Percentiles rank a stretch among this genome's conserved stretches.
These are phyloP conservation scores for Leishmania mexicana DNA, from an alignment of 208 protist genomes.

Conservation along the genomic window DNA sequence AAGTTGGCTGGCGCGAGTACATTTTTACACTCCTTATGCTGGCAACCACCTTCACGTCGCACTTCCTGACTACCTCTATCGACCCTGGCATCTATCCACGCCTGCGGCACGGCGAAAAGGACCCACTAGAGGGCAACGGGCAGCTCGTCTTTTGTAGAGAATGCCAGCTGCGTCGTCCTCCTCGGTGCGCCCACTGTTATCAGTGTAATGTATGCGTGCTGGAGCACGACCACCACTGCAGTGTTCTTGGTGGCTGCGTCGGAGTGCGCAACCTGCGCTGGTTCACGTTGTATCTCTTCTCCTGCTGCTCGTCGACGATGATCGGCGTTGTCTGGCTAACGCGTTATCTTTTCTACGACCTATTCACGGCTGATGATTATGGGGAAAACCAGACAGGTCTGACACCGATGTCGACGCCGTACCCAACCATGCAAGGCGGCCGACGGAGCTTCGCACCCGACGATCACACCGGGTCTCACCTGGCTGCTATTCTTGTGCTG, in stretches of 20 bases:
- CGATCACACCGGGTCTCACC: constrained; percentile 11
- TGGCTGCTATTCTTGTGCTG: constrained; percentile 40
- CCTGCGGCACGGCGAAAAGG: constrained; percentile 52
- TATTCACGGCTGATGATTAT: constrained; percentile 11
- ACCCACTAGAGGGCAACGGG: constrained; percentile 56
- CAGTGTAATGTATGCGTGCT: constrained; percentile 82
- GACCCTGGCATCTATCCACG: constrained; percentile 87
- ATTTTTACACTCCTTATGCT: constrained; percentile 42
- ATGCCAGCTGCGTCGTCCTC: constrained; percentile 71
- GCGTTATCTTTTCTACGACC: constrained; percentile 32
- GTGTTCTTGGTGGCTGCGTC: constrained; percentile 85
- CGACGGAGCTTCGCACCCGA: constrained; percentile 35
- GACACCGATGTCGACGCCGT: constrained; percentile 36
- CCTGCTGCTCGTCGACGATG: constrained; percentile 27
- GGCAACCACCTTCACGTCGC: constrained; percentile 41
- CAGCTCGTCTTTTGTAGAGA: constrained; percentile 59
- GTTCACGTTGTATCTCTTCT: constrained; percentile 71
- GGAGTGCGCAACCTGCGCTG: constrained; percentile 84
- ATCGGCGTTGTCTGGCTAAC: constrained; percentile 48
- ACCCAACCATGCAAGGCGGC: constrained; percentile 58
- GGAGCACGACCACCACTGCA: constrained; percentile 91
- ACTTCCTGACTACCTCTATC: constrained; percentile 54
- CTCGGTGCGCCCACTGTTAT: constrained; percentile 89
- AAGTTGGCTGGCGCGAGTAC: constrained; percentile 44
- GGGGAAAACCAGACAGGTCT: not conserved